A percentile compares a stretch with the other conserved stretches of the same genome.
Conservation (phyloP, 768 basidiomycete species). For the Amanita inopinata region DNA sequence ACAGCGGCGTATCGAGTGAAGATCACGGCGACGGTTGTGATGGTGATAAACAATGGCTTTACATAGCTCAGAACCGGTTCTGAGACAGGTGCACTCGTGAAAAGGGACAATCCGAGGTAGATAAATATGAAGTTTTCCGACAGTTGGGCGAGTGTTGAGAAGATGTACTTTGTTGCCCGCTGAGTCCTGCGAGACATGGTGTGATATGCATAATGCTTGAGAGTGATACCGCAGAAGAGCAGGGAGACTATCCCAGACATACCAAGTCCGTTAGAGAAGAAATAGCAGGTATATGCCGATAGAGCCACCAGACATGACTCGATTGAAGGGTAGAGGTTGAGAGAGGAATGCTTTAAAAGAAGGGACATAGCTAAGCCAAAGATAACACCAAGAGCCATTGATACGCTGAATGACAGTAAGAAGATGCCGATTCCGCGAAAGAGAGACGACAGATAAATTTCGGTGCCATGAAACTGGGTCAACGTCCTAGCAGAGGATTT, state of each 20-base stretch:
- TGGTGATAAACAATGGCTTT: constrained; percentile 90
- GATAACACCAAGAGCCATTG: constrained; percentile 86
- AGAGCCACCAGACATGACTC: constrained; percentile 95
- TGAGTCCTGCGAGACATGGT: constrained; percentile 97
- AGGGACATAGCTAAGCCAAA: constrained; percentile 91
- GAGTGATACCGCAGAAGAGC: constrained; percentile 96
- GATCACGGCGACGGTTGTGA: constrained; percentile 85
- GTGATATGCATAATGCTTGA: constrained; percentile 99
- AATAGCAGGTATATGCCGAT: constrained; percentile 94
- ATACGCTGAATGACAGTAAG: constrained; percentile 88
- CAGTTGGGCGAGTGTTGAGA: constrained; percentile 86
- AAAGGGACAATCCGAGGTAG: constrained; percentile 94
- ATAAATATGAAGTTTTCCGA: constrained; percentile 99
- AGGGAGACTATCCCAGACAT: constrained; percentile 97
- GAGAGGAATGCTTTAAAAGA: constrained; percentile 87
- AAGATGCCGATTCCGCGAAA: constrained; percentile 98
- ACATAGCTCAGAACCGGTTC: constrained; percentile 77
- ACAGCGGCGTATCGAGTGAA: constrained; percentile 95
- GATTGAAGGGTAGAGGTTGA: constrained; percentile 82
- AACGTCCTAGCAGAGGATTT: constrained; percentile 56
- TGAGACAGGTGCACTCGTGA: constrained; percentile 75
- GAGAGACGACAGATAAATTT: constrained; percentile 78
- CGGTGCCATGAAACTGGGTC: constrained; percentile 82
- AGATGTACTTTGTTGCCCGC: constrained; percentile 90
- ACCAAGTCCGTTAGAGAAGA: constrained; percentile 92